Percentiles rank a stretch among this genome's conserved stretches.
These are phyloP conservation scores for Cutaneotrichosporon sp. DNA, from an alignment of 1,284 basidiomycete genomes.

Conservation along the genomic window DNA sequence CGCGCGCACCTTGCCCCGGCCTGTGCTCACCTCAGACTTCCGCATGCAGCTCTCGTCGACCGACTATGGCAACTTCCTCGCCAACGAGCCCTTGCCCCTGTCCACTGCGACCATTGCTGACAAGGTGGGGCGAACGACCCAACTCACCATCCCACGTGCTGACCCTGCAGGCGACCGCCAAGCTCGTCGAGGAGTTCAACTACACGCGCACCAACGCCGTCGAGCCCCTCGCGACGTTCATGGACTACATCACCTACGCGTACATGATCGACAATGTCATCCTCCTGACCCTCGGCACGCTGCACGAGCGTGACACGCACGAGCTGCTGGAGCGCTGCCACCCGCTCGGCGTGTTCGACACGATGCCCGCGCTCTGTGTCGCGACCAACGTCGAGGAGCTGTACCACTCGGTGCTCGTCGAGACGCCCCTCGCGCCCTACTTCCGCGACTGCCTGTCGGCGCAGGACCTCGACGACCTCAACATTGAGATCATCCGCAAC, in stretches of 20 bases:
- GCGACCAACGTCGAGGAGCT: constrained; percentile 99
- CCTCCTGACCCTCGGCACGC: constrained; percentile 92
- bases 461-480: constrained; percentile 95
- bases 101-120: constrained; percentile 94
- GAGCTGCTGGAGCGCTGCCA: constrained; percentile 96
- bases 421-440: constrained; percentile 96
- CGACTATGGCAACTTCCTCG: constrained; percentile 98
- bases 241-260: constrained; percentile 95
- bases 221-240: constrained; percentile 85
- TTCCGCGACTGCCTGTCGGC: constrained; percentile 95
- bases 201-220: constrained; percentile 89
- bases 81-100: constrained; percentile 94
- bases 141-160: constrained; percentile 4
- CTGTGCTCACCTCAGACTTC: constrained; percentile 64
- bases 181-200: constrained; percentile 96
- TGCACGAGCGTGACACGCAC: constrained; percentile 97
- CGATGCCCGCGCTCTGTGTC: constrained; percentile 98
- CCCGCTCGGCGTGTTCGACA: constrained; percentile 95
- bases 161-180: constrained; percentile 69
- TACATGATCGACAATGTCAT: constrained; percentile 99
- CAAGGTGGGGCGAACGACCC: constrained; percentile 56
- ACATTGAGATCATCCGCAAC: constrained; percentile 99
- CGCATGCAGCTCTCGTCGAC: constrained; percentile 90
- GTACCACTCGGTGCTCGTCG: constrained; percentile 94
- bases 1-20: constrained; percentile 15